Evolutionary conservation across 2,329 filamentous ascomycete species (phyloP).

Genomic region (Talaromyces sp.): DNA sequence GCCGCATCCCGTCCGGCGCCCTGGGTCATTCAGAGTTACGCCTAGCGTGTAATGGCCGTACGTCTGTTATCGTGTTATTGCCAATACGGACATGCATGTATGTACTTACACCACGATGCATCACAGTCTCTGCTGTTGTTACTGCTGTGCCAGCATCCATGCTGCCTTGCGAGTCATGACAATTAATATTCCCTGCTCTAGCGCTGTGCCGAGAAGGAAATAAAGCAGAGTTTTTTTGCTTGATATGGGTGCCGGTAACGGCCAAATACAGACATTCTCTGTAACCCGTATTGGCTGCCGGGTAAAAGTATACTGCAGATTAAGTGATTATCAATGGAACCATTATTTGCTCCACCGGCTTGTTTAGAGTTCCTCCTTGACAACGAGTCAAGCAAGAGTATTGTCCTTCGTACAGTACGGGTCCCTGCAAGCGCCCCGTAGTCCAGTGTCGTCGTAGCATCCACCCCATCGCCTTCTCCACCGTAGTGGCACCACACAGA

Average conservation of each 20-base stretch:
- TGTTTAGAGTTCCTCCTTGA: neutral
- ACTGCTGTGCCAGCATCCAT: neutral
- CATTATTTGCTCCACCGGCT: neutral
- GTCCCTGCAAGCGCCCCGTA: neutral
- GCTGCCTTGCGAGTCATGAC: neutral
- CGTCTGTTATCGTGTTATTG: no score
- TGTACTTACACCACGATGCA: neutral
- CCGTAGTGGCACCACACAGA: neutral
- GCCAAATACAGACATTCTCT: neutral
- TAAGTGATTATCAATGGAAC: neutral
- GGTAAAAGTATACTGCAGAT: neutral
- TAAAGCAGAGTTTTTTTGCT: no score
- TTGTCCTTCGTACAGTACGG: neutral
- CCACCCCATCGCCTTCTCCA: neutral
- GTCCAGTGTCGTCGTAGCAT: neutral
- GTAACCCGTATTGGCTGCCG: no score
- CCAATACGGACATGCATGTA: neutral
- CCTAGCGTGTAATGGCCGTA: neutral
- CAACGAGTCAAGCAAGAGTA: neutral
- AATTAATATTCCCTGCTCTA: neutral
- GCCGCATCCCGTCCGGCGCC: neutral
- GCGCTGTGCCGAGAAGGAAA: neutral
- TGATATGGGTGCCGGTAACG: neutral
- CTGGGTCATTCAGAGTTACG: neutral
- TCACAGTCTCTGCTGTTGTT: neutral